A percentile compares a stretch with the other conserved stretches of the same genome.
Evolutionary conservation across 1,139 yeast species (phyloP).

Genomic region (Candida glucosophila): DNA sequence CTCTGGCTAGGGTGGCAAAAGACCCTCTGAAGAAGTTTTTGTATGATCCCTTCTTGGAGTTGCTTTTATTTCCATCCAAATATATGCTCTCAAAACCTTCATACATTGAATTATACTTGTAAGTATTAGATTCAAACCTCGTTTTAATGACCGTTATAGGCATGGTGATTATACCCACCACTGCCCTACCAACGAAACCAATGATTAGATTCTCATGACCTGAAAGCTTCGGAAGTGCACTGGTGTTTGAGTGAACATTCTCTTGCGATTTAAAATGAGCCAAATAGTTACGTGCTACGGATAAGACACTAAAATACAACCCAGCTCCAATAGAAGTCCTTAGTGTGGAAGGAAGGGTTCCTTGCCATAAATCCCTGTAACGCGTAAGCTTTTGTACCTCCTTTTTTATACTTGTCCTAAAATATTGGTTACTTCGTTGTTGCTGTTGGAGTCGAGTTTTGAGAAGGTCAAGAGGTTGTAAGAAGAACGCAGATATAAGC

Average conservation of each 20-base stretch:
- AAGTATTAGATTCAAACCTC: slow-evolving; percentile 73
- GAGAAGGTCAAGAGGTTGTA: slow-evolving; percentile 86
- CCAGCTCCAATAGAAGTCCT: slow-evolving; percentile 91
- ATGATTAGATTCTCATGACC: slow-evolving; percentile 62
- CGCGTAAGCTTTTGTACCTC: slow-evolving; percentile 41
- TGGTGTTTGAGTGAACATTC: slow-evolving; percentile 10
- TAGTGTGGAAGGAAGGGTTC: slow-evolving; percentile 83
- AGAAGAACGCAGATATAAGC: slow-evolving; percentile 64
- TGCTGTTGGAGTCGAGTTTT: slow-evolving; percentile 87
- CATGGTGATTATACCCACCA: slow-evolving; percentile 89
- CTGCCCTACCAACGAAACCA: slow-evolving; percentile 74
- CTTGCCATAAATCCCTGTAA: slow-evolving; percentile 72
- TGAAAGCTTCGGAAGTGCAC: slow-evolving; percentile 60
- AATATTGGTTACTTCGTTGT: slow-evolving; percentile 27
- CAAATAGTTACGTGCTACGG: slow-evolving; percentile 47
- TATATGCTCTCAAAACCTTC: slow-evolving; percentile 59
- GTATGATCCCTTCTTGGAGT: slow-evolving; percentile 25
- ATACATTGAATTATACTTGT: slow-evolving; percentile 55
- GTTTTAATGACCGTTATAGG: slow-evolving; percentile 95
- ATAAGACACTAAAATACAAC: slow-evolving; percentile 66
- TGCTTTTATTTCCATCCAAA: slow-evolving; percentile 37
- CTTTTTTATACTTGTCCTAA: slow-evolving; percentile 26
- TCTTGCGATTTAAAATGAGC: slow-evolving; percentile 22
- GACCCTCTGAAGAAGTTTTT: slow-evolving; percentile 80
- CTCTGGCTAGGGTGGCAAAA: slow-evolving; percentile 80